Evolutionary conservation across 805 yeast genomes (phyloP), one percentile per base, ranked within the genome.

Genomic region (Pichia paraexigua): DNA sequence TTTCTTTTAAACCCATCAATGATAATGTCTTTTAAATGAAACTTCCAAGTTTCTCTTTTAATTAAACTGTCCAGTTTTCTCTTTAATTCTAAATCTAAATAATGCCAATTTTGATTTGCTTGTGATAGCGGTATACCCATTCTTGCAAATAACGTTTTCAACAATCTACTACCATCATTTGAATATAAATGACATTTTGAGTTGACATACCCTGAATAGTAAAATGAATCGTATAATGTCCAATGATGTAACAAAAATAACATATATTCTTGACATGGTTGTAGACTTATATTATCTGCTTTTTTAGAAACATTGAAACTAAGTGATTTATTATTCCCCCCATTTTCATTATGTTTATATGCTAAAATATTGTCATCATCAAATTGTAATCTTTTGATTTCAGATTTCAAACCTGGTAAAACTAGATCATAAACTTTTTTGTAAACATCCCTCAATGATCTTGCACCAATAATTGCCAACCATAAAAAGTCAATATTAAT

Each of bases 61-160:
- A 94, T 85, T 22, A 87, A 83, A 15, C 73, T 64, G 22, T 85
- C 83, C 24, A 94, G 70, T 54, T 82, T 84, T 51, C 83, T 80
- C 64, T 94, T 95, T 48, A 92, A 73, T 11, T 77, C 75, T 40
- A 87, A 79, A 63, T 89, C 94, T 83, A 92, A 80, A 64, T 92
- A 95, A 25, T 85, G 74, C 98, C 98, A 94, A 51, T 82, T 82
- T 65, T 94, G 96, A 61, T 83, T 85, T 0, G 98, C 94, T n/a
- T 85, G 83, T 7, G 81, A 84, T 46, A 94, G 72, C 0, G 97
- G 84, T 7, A 94, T 85, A 9, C 99, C 99, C 97, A 95, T 94
- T 59, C 86, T 80, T 1, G 99, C 99, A 70, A 94, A 88, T 79
- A 94, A 76, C 60, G 90, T 89, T 63, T 91, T 95, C 47, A 94